Conservation (phyloP, 208 protist species). For the Plasmodiophora brassicae region DNA sequence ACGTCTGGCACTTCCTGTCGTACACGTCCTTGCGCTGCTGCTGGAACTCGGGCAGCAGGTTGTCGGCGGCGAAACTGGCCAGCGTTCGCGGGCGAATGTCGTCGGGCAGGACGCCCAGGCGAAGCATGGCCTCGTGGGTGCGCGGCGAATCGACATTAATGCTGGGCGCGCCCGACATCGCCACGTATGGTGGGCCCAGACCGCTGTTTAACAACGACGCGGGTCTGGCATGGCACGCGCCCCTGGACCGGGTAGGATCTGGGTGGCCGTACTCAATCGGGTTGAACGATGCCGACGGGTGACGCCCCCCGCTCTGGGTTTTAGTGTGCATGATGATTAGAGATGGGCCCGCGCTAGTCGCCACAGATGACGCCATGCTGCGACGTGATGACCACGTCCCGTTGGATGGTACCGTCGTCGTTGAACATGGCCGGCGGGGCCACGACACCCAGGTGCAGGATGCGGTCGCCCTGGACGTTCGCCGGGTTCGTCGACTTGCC, state of each 20-base stretch:
- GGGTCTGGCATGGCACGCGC: too few species aligned
- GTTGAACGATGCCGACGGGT: too few species aligned
- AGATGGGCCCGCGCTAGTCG: too few species aligned
- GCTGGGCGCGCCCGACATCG: too few species aligned
- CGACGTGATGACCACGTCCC: not conserved
- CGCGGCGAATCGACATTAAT: not conserved
- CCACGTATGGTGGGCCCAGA: too few species aligned
- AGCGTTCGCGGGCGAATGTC: not conserved
- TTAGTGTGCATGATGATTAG: too few species aligned
- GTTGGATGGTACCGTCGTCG: not conserved
- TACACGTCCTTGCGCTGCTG: not conserved
- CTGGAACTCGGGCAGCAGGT: not conserved
- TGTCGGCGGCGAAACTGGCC: not conserved
- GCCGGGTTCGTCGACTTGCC: slow-evolving; percentile 11
- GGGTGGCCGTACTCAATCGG: too few species aligned
- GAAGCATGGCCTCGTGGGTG: not conserved
- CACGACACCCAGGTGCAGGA: slow-evolving; percentile 7
- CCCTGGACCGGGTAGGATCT: too few species aligned
- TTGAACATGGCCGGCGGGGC: not conserved
- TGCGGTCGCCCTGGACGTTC: slow-evolving; percentile 14
- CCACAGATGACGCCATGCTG: not conserved
- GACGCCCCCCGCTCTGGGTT: too few species aligned
- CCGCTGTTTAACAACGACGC: too few species aligned
- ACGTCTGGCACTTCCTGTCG: not conserved
- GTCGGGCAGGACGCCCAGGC: not conserved